These are phyloP conservation scores for Chlorociboria aeruginascens DNA, from an alignment of 495 filamentous ascomycete genomes.

Conservation along the genomic window DNA sequence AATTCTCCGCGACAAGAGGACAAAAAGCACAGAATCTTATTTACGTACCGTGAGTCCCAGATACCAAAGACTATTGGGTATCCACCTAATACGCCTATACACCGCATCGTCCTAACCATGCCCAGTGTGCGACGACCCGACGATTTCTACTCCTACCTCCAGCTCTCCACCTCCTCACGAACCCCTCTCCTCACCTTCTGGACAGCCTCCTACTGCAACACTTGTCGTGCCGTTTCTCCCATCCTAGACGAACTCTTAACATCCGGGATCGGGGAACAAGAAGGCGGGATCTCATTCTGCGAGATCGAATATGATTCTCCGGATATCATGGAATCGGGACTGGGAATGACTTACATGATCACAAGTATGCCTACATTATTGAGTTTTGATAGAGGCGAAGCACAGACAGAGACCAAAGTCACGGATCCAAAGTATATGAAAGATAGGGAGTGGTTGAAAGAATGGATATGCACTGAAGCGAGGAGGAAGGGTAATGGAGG, in stretches of 20 bases:
- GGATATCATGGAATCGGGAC: constrained; percentile 38
- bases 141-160: constrained; percentile 48
- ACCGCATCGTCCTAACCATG: constrained; percentile 1
- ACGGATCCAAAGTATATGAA: constrained; percentile 39
- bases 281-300: constrained; percentile 47
- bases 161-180: constrained; percentile 41
- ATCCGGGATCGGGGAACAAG: constrained; percentile 42
- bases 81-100: neutral
- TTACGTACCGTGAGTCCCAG: constrained; percentile 29
- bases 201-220: constrained; percentile 54
- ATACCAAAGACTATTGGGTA: neutral
- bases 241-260: constrained; percentile 40
- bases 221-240: constrained; percentile 43
- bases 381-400: constrained; percentile 49
- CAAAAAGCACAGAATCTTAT: constrained; percentile 30
- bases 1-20: constrained; percentile 10
- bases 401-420: constrained; percentile 41
- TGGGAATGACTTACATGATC: constrained; percentile 48
- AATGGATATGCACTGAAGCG: constrained; percentile 52
- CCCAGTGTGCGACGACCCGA: constrained; percentile 43
- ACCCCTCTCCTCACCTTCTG: constrained; percentile 57
- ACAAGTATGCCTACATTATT: constrained; percentile 56
- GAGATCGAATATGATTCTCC: constrained; percentile 53
- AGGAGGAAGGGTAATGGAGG: constrained; percentile 34
- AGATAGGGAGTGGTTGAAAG: constrained; percentile 38